Percentiles rank a stretch among this genome's conserved stretches.
Evolutionary conservation across 2,329 filamentous ascomycete genomes (phyloP).

Genomic region (Ceratocystis variospora): DNA sequence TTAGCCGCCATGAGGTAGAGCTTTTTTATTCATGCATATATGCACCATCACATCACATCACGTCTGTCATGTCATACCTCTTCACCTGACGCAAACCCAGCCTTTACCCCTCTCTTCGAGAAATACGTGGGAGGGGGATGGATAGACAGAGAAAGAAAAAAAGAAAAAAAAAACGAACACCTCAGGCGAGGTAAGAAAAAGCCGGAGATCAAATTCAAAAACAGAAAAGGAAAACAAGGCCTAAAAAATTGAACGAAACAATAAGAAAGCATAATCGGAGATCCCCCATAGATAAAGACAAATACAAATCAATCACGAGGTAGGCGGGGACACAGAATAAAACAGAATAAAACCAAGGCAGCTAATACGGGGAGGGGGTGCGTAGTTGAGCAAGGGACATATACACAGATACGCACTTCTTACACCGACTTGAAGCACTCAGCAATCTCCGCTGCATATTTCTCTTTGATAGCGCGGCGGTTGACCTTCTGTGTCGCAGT

Average conservation of each 20-base stretch:
- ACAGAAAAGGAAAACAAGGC: neutral
- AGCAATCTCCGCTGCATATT: slow-evolving; percentile 40
- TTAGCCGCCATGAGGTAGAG: neutral
- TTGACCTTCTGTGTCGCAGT: slow-evolving; percentile 51
- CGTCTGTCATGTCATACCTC: neutral
- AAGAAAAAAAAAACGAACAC: neutral
- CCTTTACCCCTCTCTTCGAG: neutral
- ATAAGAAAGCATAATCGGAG: neutral
- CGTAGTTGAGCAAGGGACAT: neutral
- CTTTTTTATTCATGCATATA: neutral
- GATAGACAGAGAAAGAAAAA: neutral
- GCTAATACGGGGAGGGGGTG: neutral
- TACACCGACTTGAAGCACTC: slow-evolving; percentile 26
- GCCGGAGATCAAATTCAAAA: neutral
- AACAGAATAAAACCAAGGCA: neutral
- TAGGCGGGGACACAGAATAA: neutral
- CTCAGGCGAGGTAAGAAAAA: neutral
- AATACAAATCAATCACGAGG: neutral
- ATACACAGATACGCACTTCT: neutral
- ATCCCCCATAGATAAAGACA: neutral
- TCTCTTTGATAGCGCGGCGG: slow-evolving; percentile 37
- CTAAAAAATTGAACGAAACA: neutral
- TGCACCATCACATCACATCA: neutral
- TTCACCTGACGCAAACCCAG: neutral
- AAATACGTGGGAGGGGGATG: neutral